phyloP scores from a whole-genome alignment of 495 filamentous ascomycete genomes.

The Staphylotrichum longicolle region DNA sequence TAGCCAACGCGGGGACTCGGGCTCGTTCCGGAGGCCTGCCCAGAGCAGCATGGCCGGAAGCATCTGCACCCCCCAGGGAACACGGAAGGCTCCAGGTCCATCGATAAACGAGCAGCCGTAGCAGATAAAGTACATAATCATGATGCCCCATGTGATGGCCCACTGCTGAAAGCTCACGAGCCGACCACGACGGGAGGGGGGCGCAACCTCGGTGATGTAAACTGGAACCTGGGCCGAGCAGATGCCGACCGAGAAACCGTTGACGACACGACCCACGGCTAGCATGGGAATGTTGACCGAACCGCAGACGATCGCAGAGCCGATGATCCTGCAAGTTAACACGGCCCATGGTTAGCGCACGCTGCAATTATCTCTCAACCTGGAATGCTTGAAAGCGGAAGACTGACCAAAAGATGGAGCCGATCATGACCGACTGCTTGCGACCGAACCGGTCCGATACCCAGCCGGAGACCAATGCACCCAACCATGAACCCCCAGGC shows the following conservation, averaged over 20 bases:
- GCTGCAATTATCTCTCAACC: not conserved
- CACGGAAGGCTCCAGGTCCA: constrained; percentile 60
- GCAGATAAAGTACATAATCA: constrained; percentile 75
- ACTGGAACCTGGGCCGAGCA: constrained; percentile 78
- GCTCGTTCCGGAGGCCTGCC: constrained; percentile 61
- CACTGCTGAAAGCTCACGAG: constrained; percentile 72
- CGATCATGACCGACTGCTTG: constrained; percentile 63
- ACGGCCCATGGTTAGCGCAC: not conserved
- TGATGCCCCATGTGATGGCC: constrained; percentile 76
- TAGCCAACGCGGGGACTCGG: constrained; percentile 77
- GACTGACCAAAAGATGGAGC: constrained; percentile 61
- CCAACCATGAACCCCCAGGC: constrained; percentile 74
- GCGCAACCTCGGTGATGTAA: constrained; percentile 72
- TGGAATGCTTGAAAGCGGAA: not conserved
- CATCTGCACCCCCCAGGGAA: constrained; percentile 77
- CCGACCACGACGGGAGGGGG: constrained; percentile 65
- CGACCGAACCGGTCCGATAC: constrained; percentile 66
- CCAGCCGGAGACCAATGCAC: constrained; percentile 64
- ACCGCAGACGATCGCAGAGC: constrained; percentile 67
- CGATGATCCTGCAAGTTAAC: constrained; percentile 42
- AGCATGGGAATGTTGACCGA: constrained; percentile 73
- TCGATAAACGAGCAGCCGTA: constrained; percentile 70
- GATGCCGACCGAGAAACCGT: constrained; percentile 73
- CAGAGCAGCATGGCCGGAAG: constrained; percentile 66
- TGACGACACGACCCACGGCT: constrained; percentile 71